These are phyloP conservation scores for Pulveroboletus ridleyi DNA, from an alignment of 1,284 basidiomycete genomes.

Conservation along the genomic window DNA sequence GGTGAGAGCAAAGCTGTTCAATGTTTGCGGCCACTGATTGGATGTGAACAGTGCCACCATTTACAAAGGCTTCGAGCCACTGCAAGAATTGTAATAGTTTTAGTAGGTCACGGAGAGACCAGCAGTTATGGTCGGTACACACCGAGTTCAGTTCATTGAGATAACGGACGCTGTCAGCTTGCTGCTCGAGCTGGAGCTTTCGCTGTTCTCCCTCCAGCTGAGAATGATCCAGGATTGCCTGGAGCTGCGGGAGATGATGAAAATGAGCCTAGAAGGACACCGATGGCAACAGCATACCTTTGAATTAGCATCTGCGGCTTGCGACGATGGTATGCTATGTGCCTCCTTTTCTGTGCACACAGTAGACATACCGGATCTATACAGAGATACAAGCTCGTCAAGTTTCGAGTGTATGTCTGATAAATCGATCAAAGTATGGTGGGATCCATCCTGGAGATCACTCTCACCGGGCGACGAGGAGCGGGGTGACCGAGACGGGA, in stretches of 20 bases:
- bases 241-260: slow-evolving; percentile 40
- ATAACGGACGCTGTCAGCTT: slow-evolving; percentile 75
- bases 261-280: neutral
- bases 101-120: neutral
- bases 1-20: slow-evolving; percentile 61
- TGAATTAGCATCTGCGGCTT: slow-evolving; percentile 16
- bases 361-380: slow-evolving; percentile 19
- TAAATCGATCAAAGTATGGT: slow-evolving; percentile 11
- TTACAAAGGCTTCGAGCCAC: slow-evolving; percentile 88
- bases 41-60: slow-evolving; percentile 74
- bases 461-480: slow-evolving; percentile 7
- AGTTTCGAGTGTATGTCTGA: slow-evolving; percentile 36
- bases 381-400: slow-evolving; percentile 35
- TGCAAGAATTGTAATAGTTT: slow-evolving; percentile 33
- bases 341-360: slow-evolving; percentile 12
- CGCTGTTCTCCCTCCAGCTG: slow-evolving; percentile 53
- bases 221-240: slow-evolving; percentile 51
- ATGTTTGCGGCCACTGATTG: slow-evolving; percentile 65
- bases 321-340: slow-evolving; percentile 2
- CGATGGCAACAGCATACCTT: slow-evolving; percentile 27
- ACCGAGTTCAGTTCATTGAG: slow-evolving; percentile 77
- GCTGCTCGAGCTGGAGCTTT: slow-evolving; percentile 59
- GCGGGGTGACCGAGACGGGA: slow-evolving; percentile 9
- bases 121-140: slow-evolving; percentile 25
- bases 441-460: slow-evolving; percentile 5